Conservation (phyloP, 176 grass and related monocot species). For the Hordeum marinum region DNA sequence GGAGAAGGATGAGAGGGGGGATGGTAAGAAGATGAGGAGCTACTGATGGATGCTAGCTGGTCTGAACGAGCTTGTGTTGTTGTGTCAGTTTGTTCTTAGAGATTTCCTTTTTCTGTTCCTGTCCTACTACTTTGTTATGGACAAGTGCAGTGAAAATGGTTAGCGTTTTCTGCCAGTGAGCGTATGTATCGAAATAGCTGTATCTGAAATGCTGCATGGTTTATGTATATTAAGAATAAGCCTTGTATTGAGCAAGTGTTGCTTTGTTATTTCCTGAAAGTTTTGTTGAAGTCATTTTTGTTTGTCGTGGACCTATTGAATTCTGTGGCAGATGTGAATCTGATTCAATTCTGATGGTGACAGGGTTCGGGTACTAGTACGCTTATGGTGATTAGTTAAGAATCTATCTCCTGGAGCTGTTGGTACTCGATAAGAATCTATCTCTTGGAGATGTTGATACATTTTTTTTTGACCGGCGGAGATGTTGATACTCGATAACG, state of each 20-base stretch:
- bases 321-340: neutral
- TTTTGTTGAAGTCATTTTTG: neutral
- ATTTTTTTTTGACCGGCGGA: too few relatives aligned
- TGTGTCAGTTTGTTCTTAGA: neutral
- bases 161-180: conserved; percentile 64
- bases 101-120: neutral
- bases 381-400: too few relatives aligned
- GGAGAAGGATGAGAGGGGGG: conserved; percentile 26
- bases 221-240: neutral
- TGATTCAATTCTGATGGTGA: neutral
- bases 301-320: neutral
- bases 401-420: too few relatives aligned
- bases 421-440: too few relatives aligned
- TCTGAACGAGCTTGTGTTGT: neutral
- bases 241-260: neutral
- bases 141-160: conserved; percentile 40
- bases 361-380: neutral
- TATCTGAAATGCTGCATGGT: neutral
- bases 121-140: neutral
- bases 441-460: too few relatives aligned
- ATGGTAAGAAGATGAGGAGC: conserved; percentile 16
- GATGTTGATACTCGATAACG: too few relatives aligned
- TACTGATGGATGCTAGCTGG: conserved; percentile 32
- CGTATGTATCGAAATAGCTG: neutral
- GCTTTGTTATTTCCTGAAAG: neutral